Evolutionary conservation across 1,139 yeast species (phyloP).

Genomic region (Suhomyces chickasaworum): DNA sequence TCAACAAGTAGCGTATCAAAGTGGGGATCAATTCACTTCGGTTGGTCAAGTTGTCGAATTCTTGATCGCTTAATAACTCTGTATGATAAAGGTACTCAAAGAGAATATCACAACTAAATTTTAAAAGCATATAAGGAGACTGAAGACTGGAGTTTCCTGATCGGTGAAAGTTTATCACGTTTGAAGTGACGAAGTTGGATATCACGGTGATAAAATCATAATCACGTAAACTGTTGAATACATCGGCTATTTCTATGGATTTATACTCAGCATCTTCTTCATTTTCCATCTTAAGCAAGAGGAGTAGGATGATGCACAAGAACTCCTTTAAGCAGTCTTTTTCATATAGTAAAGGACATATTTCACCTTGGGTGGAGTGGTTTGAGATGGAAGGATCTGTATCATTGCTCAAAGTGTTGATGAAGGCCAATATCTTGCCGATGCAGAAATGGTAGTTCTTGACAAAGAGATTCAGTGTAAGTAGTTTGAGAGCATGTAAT

Average conservation of each 20-base stretch:
- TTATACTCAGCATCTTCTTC: slow-evolving; percentile 11
- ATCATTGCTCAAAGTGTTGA: slow-evolving; percentile 26
- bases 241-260: slow-evolving; percentile 20
- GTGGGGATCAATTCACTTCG: slow-evolving; percentile 33
- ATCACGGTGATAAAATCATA: slow-evolving; percentile 51
- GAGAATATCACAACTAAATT: slow-evolving; percentile 45
- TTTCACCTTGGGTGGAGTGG: slow-evolving; percentile 2
- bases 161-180: slow-evolving; percentile 21
- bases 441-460: slow-evolving; percentile 42
- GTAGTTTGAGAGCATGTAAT: slow-evolving; percentile 36
- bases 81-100: slow-evolving; percentile 46
- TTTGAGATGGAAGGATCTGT: slow-evolving; percentile 7
- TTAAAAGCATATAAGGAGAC: slow-evolving; percentile 38
- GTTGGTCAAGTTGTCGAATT: slow-evolving; percentile 33
- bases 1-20: slow-evolving; percentile 54
- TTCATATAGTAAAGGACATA: slow-evolving; percentile 23
- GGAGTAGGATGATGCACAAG: slow-evolving; percentile 36
- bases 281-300: slow-evolving; percentile 39
- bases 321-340: slow-evolving; percentile 37
- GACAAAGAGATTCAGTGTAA: slow-evolving; percentile 43
- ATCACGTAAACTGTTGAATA: slow-evolving; percentile 36
- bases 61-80: slow-evolving; percentile 38
- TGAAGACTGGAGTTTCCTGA: slow-evolving; percentile 15
- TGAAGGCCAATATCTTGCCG: slow-evolving; percentile 43
- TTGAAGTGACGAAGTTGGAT: slow-evolving; percentile 38